Conservation (phyloP, 2,329 filamentous ascomycete species). For the Neonectria ditissima region DNA sequence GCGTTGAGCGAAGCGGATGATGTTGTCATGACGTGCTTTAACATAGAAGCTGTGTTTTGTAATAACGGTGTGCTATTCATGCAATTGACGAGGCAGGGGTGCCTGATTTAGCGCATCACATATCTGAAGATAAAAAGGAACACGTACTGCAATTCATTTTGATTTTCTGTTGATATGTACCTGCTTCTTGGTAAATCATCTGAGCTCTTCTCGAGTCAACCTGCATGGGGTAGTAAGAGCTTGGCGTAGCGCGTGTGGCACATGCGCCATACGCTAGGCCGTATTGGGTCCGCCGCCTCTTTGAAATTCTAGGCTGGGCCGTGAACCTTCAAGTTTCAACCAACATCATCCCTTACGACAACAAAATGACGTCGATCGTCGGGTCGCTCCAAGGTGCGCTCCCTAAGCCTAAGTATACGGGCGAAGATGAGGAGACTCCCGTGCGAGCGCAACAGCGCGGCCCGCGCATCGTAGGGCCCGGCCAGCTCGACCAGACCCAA, state of each 20-base stretch:
- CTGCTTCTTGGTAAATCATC: background rate
- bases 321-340: conserved; percentile 37
- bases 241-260: conserved; percentile 17
- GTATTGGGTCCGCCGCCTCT: conserved; percentile 44
- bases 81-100: background rate
- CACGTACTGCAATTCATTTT: too few species aligned
- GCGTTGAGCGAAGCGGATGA: conserved; percentile 33
- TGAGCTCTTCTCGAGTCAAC: background rate
- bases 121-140: background rate
- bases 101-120: background rate
- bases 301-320: conserved; percentile 49
- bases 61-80: conserved; percentile 17
- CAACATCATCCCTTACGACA: conserved; percentile 38
- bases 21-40: conserved; percentile 40
- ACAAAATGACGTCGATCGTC: conserved; percentile 73
- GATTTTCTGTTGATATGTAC: background rate
- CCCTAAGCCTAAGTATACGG: conserved; percentile 91
- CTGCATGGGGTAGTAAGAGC: conserved; percentile 12
- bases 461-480: conserved; percentile 83
- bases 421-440: conserved; percentile 86
- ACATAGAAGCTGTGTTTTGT: conserved; percentile 28
- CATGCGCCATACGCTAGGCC: conserved; percentile 45
- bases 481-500: conserved; percentile 85
- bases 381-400: conserved; percentile 82
- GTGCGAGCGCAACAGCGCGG: conserved; percentile 79